A percentile compares a stretch with the other conserved stretches of the same genome.
Evolutionary conservation across 73 alveolate genomes (phyloP).

Genomic region (Paramecium tetraurelia): DNA sequence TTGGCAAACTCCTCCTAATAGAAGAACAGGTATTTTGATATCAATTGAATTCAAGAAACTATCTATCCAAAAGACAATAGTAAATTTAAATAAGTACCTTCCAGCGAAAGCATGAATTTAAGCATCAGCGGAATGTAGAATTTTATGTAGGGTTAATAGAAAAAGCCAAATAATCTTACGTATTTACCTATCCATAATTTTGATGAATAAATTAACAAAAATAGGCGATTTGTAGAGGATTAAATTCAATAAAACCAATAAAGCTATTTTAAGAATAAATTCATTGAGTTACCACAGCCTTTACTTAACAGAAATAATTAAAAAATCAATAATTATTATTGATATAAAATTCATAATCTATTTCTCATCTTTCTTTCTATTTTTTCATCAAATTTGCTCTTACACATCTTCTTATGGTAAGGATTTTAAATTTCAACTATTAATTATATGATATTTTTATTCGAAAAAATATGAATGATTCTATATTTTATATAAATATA

Average conservation of each 20-base stretch:
- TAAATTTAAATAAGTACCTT: neutral
- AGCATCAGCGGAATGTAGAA: slow-evolving; percentile 3
- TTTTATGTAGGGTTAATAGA: neutral
- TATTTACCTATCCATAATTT: neutral
- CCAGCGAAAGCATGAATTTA: slow-evolving; percentile 4
- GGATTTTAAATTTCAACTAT: no score
- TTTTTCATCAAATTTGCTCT: neutral
- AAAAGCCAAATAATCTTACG: neutral
- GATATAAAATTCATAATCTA: neutral
- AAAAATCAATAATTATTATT: neutral
- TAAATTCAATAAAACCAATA: neutral
- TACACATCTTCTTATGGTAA: no score
- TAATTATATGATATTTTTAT: no score
- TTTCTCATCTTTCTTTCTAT: neutral
- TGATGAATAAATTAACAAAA: neutral
- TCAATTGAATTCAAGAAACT: neutral
- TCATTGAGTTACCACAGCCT: neutral
- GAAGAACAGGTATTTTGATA: slow-evolving; percentile 26
- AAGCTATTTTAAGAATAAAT: neutral
- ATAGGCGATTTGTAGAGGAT: neutral
- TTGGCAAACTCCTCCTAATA: slow-evolving; percentile 19
- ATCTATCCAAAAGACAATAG: slow-evolving; percentile 6
- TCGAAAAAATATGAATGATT: no score
- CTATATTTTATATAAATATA: no score
- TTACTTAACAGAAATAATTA: neutral